Evolutionary conservation across 768 basidiomycete species (phyloP).

Genomic region (Termitomyces sp.): DNA sequence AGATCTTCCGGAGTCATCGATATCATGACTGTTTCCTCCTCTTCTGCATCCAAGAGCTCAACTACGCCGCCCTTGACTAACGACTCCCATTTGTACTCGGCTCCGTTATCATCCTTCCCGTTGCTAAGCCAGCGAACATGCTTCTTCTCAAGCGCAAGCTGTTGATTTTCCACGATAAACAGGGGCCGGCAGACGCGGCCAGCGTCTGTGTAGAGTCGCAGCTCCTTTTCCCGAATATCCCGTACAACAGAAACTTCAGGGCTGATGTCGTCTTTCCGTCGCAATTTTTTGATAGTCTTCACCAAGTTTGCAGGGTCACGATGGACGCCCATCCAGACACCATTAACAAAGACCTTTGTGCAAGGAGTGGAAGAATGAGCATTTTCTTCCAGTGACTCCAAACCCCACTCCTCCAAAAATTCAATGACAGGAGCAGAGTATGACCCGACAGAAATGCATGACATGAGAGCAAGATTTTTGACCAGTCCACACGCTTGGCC

Average conservation of each 20-base stretch:
- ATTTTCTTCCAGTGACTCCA: slow-evolving; percentile 93
- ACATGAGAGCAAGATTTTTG: slow-evolving; percentile 96
- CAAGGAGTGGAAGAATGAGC: slow-evolving; percentile 75
- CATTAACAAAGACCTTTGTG: slow-evolving; percentile 98
- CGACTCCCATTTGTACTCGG: slow-evolving; percentile 77
- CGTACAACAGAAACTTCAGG: slow-evolving; percentile 96
- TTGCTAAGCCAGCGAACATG: slow-evolving; percentile 71
- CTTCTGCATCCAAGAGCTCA: slow-evolving; percentile 95
- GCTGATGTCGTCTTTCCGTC: slow-evolving; percentile 92
- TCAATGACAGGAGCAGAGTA: slow-evolving; percentile 95
- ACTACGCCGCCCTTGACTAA: slow-evolving; percentile 84
- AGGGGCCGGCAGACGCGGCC: slow-evolving; percentile 95
- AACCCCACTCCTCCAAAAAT: slow-evolving; percentile 97
- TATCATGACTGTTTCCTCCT: slow-evolving; percentile 99
- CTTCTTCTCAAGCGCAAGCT: slow-evolving; percentile 76
- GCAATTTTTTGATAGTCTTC: slow-evolving; percentile 86
- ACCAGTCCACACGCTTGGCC: slow-evolving; percentile 99
- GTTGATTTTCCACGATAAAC: slow-evolving; percentile 93
- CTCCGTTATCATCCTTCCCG: slow-evolving; percentile 52
- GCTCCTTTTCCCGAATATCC: slow-evolving; percentile 93
- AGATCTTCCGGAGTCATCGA: slow-evolving; percentile 98
- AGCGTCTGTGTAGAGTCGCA: slow-evolving; percentile 93
- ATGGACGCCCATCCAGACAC: slow-evolving; percentile 99
- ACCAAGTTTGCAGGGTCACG: slow-evolving; percentile 91
- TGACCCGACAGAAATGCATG: slow-evolving; percentile 96